Percentiles rank a stretch among this genome's conserved stretches.
Conservation (phyloP, 2,329 filamentous ascomycete species). For the Botryotinia globosa region DNA sequence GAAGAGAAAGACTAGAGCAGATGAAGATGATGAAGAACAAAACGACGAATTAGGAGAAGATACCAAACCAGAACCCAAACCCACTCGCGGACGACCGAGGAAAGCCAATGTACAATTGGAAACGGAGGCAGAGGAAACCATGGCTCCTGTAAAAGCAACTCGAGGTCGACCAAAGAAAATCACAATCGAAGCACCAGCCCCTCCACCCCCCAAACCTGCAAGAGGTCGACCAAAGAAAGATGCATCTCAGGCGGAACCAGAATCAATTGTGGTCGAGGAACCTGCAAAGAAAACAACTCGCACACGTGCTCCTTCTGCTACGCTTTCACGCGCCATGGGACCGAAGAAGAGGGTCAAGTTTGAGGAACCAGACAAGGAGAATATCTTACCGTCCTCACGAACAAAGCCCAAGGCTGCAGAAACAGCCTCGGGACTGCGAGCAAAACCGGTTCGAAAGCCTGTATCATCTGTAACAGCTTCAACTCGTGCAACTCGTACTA, state of each 20-base stretch:
- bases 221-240: slow-evolving; percentile 36
- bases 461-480: slow-evolving; percentile 35
- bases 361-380: slow-evolving; percentile 61
- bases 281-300: slow-evolving; percentile 42
- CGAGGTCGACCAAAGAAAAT: slow-evolving; percentile 48
- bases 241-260: slow-evolving; percentile 27
- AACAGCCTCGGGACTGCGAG: slow-evolving; percentile 42
- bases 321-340: slow-evolving; percentile 45
- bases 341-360: slow-evolving; percentile 63
- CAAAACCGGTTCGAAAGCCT: slow-evolving; percentile 50
- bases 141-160: slow-evolving; percentile 39
- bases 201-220: slow-evolving; percentile 27
- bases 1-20: slow-evolving; percentile 55
- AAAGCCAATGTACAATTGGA: slow-evolving; percentile 41
- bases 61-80: slow-evolving; percentile 38
- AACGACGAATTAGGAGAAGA: slow-evolving; percentile 28
- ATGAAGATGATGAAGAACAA: slow-evolving; percentile 41
- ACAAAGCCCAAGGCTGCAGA: slow-evolving; percentile 40
- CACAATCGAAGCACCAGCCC: slow-evolving; percentile 26
- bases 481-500: slow-evolving; percentile 36
- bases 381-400: slow-evolving; percentile 48
- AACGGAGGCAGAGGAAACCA: slow-evolving; percentile 28
- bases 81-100: slow-evolving; percentile 47
- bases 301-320: slow-evolving; percentile 37
- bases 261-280: slow-evolving; percentile 36